Conservation (phyloP, 2,329 filamentous ascomycete species). For the Aspergillus quadricinctus region DNA sequence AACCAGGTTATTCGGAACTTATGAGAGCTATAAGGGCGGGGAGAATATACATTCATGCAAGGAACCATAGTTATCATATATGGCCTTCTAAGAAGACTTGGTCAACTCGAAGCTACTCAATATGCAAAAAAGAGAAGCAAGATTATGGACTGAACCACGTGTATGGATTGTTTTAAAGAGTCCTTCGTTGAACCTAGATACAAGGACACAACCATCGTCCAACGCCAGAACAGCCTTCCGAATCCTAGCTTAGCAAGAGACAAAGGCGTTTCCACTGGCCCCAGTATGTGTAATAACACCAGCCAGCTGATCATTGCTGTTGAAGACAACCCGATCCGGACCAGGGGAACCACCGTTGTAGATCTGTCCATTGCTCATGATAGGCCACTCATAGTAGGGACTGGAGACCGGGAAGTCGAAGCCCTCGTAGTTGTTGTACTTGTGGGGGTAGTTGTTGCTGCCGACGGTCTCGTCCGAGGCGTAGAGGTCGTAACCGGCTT, state of each 20-base stretch:
- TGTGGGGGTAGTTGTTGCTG: slow-evolving; percentile 52
- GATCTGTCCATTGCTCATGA: slow-evolving; percentile 44
- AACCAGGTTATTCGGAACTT: too few relatives aligned
- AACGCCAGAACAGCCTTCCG: background rate
- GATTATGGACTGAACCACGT: background rate
- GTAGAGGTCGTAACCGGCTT: slow-evolving; percentile 51
- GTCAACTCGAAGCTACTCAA: background rate
- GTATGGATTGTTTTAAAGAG: background rate
- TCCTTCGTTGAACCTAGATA: background rate
- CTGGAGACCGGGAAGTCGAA: slow-evolving; percentile 56
- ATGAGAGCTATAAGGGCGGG: too few relatives aligned
- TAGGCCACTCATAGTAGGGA: slow-evolving; percentile 62
- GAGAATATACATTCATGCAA: too few relatives aligned
- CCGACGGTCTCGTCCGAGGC: slow-evolving; percentile 27
- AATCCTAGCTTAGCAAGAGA: slow-evolving; percentile 46
- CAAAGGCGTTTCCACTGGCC: slow-evolving; percentile 64
- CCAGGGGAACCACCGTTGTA: slow-evolving; percentile 62
- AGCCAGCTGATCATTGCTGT: slow-evolving; percentile 51
- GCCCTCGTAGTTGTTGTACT: slow-evolving; percentile 60
- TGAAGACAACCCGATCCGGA: slow-evolving; percentile 64
- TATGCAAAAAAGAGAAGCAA: background rate
- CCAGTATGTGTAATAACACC: slow-evolving; percentile 68
- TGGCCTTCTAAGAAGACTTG: too few relatives aligned
- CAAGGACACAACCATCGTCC: background rate
- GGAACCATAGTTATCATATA: too few relatives aligned